Percentiles rank a stretch among this genome's conserved stretches.
Conservation (phyloP, 306 rosid genomes). For the Rosa lucieae region DNA sequence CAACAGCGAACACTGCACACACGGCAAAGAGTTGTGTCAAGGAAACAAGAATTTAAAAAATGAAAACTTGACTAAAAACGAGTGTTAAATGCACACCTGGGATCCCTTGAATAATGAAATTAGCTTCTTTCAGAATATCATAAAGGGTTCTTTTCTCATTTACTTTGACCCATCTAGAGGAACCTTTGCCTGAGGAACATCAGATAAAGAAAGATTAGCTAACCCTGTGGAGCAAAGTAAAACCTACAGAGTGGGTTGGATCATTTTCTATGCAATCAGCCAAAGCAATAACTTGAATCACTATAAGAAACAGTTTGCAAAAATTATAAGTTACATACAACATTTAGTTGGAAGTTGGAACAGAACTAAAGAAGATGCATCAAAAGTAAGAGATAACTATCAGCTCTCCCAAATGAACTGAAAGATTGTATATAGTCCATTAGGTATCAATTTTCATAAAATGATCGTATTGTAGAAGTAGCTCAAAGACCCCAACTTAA, state of each 20-base stretch:
- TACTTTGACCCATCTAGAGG: slow-evolving; percentile 76
- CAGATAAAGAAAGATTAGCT: slow-evolving; percentile 12
- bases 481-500: not conserved
- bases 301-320: not conserved
- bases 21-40: not conserved
- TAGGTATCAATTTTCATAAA: not conserved
- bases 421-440: not conserved
- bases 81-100: slow-evolving; percentile 54
- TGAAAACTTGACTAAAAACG: not conserved
- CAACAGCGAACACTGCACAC: slow-evolving; percentile 78
- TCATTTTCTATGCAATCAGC: not conserved
- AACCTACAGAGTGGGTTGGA: not conserved
- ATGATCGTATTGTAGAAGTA: not conserved
- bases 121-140: slow-evolving; percentile 56
- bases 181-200: slow-evolving; percentile 38
- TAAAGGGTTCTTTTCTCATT: slow-evolving; percentile 63
- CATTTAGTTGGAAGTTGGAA: not conserved
- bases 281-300: not conserved
- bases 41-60: not conserved
- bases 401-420: not conserved
- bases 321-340: not conserved
- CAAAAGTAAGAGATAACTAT: not conserved
- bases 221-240: not conserved
- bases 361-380: not conserved
- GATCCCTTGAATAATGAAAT: slow-evolving; percentile 64